Percentiles rank a stretch among this genome's conserved stretches.
These are phyloP conservation scores for Ustilago crameri DNA, from an alignment of 1,284 basidiomycete genomes.

Conservation along the genomic window DNA sequence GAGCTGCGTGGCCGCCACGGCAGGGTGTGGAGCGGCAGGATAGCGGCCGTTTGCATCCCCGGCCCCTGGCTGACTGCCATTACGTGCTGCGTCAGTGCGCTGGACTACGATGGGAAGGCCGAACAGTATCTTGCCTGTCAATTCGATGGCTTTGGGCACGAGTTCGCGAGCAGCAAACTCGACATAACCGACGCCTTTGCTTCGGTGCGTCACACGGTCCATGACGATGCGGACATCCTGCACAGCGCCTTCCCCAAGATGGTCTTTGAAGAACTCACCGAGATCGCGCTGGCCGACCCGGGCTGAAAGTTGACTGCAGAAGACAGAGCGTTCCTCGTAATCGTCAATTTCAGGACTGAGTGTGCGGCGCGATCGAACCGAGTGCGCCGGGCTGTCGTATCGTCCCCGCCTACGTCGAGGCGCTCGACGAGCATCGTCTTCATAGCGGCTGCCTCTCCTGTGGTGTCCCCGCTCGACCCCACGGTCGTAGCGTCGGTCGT, in stretches of 20 bases:
- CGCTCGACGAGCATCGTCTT: constrained; percentile 26
- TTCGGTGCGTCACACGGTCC: constrained; percentile 88
- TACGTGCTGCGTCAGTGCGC: constrained; percentile 93
- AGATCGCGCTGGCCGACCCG: constrained; percentile 93
- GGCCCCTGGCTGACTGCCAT: constrained; percentile 70
- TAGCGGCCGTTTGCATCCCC: constrained; percentile 15
- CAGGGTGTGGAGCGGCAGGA: constrained; percentile 29
- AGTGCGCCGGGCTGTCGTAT: constrained; percentile 32
- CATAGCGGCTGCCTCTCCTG: constrained; percentile 23
- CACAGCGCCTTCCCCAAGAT: constrained; percentile 85
- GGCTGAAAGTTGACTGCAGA: constrained; percentile 96
- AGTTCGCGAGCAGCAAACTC: constrained; percentile 90
- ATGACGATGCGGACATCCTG: constrained; percentile 95
- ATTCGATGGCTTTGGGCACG: constrained; percentile 86
- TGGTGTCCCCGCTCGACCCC: constrained; percentile 15
- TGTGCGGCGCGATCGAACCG: constrained; percentile 40
- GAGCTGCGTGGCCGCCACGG: constrained; percentile 20
- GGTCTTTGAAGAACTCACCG: constrained; percentile 98
- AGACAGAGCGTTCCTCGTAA: constrained; percentile 90
- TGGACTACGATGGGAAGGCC: constrained; percentile 96
- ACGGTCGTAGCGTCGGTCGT: constrained; percentile 38
- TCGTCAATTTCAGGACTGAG: constrained; percentile 64
- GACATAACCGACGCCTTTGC: constrained; percentile 97
- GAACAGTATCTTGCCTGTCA: constrained; percentile 95
- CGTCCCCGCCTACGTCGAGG: constrained; percentile 26